A percentile compares a stretch with the other conserved stretches of the same genome.
Conservation (phyloP, 78 protist genomes). For the Protostelium mycophagum region DNA sequence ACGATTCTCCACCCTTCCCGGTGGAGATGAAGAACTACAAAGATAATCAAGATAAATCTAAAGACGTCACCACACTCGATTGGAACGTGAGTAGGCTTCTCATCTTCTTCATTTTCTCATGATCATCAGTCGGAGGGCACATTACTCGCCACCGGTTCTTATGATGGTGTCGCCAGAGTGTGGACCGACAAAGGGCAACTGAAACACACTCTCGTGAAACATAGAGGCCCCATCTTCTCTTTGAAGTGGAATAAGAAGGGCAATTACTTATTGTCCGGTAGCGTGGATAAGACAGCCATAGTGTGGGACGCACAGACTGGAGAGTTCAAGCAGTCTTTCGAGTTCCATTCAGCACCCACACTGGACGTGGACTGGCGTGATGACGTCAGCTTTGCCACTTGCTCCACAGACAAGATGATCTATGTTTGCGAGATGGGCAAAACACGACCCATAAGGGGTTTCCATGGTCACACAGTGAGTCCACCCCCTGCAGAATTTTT, state of each 20-base stretch:
- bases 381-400: conserved; percentile 69
- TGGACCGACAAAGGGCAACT: conserved; percentile 75
- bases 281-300: conserved; percentile 84
- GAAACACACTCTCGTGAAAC: conserved; percentile 44
- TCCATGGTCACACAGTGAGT: conserved; percentile 64
- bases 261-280: conserved; percentile 71
- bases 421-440: conserved; percentile 79
- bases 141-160: conserved; percentile 90
- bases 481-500: background rate
- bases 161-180: conserved; percentile 88
- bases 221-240: conserved; percentile 87
- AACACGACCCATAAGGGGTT: conserved; percentile 40
- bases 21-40: conserved; percentile 18
- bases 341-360: conserved; percentile 83
- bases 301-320: conserved; percentile 90
- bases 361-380: conserved; percentile 93
- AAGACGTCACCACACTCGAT: conserved; percentile 89
- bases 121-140: conserved; percentile 71
- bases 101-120: background rate
- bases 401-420: conserved; percentile 58
- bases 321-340: conserved; percentile 52
- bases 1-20: background rate
- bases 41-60: conserved; percentile 2
- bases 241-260: conserved; percentile 88
- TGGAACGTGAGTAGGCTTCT: conserved; percentile 77